Base-by-base conservation (phyloP, 257 asterid genomes). In the Handroanthus guayacan region DNA sequence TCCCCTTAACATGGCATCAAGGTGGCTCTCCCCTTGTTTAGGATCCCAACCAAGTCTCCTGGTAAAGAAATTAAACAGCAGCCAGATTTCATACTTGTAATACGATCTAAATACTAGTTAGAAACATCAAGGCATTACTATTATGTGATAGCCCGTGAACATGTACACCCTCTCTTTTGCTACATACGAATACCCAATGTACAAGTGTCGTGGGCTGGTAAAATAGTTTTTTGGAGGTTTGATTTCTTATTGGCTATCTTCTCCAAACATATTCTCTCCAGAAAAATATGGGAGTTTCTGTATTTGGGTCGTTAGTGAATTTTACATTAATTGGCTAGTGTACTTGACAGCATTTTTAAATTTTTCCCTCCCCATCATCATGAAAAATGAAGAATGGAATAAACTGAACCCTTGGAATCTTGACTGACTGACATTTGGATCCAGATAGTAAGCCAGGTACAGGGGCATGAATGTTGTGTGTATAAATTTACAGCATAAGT, bases 11-110 rank as follows among this genome's bases (percentile, higher is more conserved):
- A 94, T 94, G 87, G 95, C 85, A 82, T 92, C 97, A 60, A 94
- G 91, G 79, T 94, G 99, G 81, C 94, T 86, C 87, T 92, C 97
- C 80, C 91, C 97, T 75, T 80, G 89, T 82, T 94, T 94, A 78
- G 98, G 94, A 84, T 94, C 97, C 99, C 99, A 94, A 62, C 98
- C 96, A 62, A 92, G 97, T 74, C 89, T 89, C 97, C 98, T 94
- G 91, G 71, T 16, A 66, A 74, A 69, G 79, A 75, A 54, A 83
- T 50, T 25, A 74, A 67, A 38, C 5, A 55, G 39, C 61, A 84
- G 36, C 34, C 54, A 67, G 2, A 66, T 43, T 41, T 45, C 25
- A 65, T 17, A 63, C 44, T 43, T n/a, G 13, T 11, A 61, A 58
- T 44, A 76, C 1, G 43, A 50, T 25, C 38, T 16, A 66, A 69